Base-by-base conservation (phyloP, 2,329 filamentous ascomycete species). In the Phyllosticta citribraziliensis region DNA sequence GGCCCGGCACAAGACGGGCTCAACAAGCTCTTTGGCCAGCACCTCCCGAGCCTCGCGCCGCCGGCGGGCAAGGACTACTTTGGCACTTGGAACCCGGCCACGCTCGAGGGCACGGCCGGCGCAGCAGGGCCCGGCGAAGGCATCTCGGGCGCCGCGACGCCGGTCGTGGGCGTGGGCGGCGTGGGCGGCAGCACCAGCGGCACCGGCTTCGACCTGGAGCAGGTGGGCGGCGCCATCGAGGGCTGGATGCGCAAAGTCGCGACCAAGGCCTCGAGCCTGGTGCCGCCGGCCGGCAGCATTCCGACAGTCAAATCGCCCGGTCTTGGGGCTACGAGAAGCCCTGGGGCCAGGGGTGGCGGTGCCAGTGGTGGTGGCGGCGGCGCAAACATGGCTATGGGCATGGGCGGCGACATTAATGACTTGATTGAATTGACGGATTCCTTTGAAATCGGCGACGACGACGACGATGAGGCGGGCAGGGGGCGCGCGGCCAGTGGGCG, bases 231-330 rank as follows among this genome's bases (percentile, higher is more conserved):
- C 5, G 88, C 88, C 2, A 86, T 97, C 30, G 94, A 97, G 75
- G 88, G 87, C 1, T 99, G 94, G 91, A 79, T 97, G 63, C 82
- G 92, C 63, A 90, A 91, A 64, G 86, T 96, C 47, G 90, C 91
- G 63, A 79, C 82, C 5, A 87, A 86, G 69, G 80, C 82, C 4
- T 69, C 70, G 19, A 58, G 55, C 30, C 55, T 62, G 33, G 56
- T 62, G 3, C 60, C 60, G 11, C 60, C 60, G 5, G 60, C 60
- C 4, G 51, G 40, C 33, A 47, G 55, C n/a, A 53, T 22, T 2
- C 20, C 52, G 17, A 53, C 2, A 1, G 20, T 22, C 20, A 53
- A 53, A 4, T 56, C 59, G 19, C 54, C 55, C 12, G 30, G 55
- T 19, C 20, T 22, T 14, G 19, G 52, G 17, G 52, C 20, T 19